Base-by-base conservation (phyloP, 140 eudicot genomes). In the Flaveria floridana region DNA sequence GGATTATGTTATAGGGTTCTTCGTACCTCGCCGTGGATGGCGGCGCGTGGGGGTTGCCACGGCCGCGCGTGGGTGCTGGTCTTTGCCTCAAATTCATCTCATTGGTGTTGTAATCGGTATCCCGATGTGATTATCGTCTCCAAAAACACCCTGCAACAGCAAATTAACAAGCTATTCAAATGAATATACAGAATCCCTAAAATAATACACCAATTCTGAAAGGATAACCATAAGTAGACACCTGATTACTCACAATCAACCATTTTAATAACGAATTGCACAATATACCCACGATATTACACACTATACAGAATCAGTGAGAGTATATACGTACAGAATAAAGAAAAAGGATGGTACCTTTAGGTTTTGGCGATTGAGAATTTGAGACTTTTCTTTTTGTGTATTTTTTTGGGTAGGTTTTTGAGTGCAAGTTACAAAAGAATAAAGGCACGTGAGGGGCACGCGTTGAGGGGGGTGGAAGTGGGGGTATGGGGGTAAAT, bases 21-120 rank as follows among this genome's bases (percentile, higher is more conserved):
- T 70, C 76, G 20, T 10, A n/a, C 68, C 74, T 79, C 6, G 78
- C 79, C 0, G 80, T 74, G 26, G 69, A 71, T 4, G 79, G 75
- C 26, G 82, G 86, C 80, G 83, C 80, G 83, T 82, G 11, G 6
- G 77, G 23, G 34, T 41, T 26, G n/a, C 6, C 74, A 74, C 80
- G 80, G 76, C 82, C 86, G 83, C 95, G 92, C 84, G 96, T 84
- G 83, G 89, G 86, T 0, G 46, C 69, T 44, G 76, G 89, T 52
- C 98, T 82, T 12, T 89, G 95, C 79, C 96, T 74, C 62, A 87
- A 80, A 80, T 82, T 89, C 98, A 92, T 92, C 15, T 84, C 87
- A 83, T 77, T 19, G 50, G 63, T 53, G 20, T 73, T 14, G n/a
- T 65, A 53, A 47, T 68, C 0, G 30, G 6, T 67, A 58, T 72